Evolutionary conservation across 2,329 filamentous ascomycete genomes (phyloP).

Genomic region (Lachnellula cervina): DNA sequence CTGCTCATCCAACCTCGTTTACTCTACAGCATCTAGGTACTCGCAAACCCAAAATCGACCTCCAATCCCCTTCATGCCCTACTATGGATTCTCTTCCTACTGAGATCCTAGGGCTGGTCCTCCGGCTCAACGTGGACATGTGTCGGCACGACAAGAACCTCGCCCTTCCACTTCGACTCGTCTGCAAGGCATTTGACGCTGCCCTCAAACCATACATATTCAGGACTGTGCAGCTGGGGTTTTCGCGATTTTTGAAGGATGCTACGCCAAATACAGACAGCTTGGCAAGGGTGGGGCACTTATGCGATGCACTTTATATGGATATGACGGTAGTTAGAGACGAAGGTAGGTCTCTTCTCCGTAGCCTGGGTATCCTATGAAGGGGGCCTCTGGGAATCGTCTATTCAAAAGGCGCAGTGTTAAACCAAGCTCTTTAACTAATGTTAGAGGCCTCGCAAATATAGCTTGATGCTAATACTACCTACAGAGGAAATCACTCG

Average conservation of each 20-base stretch:
- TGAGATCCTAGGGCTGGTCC: constrained; percentile 45
- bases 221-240: constrained; percentile 46
- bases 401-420: background rate
- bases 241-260: constrained; percentile 40
- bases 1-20: too few species aligned
- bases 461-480: constrained; percentile 9
- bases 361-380: background rate
- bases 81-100: constrained; percentile 42
- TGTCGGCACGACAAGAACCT: constrained; percentile 40
- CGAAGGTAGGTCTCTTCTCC: constrained; percentile 36
- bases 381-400: background rate
- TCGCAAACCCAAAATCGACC: too few species aligned
- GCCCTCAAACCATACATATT: constrained; percentile 43
- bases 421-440: too few species aligned
- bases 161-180: constrained; percentile 42
- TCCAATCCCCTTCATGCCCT: background rate
- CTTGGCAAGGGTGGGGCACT: constrained; percentile 41
- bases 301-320: constrained; percentile 47
- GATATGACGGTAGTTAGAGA: constrained; percentile 51
- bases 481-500: constrained; percentile 44
- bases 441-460: too few species aligned
- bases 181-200: constrained; percentile 46
- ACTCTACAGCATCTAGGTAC: too few species aligned
- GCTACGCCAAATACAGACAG: constrained; percentile 35
- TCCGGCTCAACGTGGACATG: constrained; percentile 38